Percentiles rank a stretch among this genome's conserved stretches.
Conservation (phyloP, 768 basidiomycete genomes). For the Agrocybe praecox region DNA sequence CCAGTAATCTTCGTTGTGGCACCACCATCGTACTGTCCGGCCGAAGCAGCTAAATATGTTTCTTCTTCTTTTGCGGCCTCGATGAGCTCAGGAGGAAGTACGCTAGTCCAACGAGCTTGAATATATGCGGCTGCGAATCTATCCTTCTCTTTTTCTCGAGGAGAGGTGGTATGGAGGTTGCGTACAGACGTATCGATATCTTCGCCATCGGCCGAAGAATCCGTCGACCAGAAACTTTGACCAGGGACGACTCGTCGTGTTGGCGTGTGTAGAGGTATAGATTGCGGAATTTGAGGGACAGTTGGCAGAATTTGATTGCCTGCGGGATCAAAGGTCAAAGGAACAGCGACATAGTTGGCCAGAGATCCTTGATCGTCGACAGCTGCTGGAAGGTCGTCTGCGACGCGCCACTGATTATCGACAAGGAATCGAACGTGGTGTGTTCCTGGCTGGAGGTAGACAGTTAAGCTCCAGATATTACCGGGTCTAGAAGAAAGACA, state of each 20-base stretch:
- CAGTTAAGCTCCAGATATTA: constrained; percentile 35
- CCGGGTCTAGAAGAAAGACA: constrained; percentile 26
- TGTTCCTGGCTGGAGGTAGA: constrained; percentile 78
- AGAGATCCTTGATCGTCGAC: constrained; percentile 94
- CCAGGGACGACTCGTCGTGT: constrained; percentile 28
- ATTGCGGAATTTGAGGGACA: constrained; percentile 8
- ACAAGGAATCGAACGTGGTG: constrained; percentile 96
- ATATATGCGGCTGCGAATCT: constrained; percentile 12
- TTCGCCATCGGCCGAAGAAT: constrained; percentile 37
- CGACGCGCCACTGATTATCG: constrained; percentile 83
- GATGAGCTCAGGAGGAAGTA: constrained; percentile 77
- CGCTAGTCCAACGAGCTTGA: constrained; percentile 66
- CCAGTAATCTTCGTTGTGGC: constrained; percentile 29
- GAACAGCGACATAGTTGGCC: constrained; percentile 90
- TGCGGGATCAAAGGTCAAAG: constrained; percentile 28
- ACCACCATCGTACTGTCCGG: constrained; percentile 32
- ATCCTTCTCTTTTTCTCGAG: constrained; percentile 1
- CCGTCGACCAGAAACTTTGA: constrained; percentile 44
- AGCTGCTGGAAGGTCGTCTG: constrained; percentile 77
- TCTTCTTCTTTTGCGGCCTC: constrained; percentile 88
- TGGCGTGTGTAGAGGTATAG: constrained; percentile 24
- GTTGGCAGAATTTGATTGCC: background rate
- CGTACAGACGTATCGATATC: constrained; percentile 14
- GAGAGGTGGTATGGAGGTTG: constrained; percentile 1
- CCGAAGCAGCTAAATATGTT: constrained; percentile 56